Evolutionary conservation across 768 basidiomycete species (phyloP), one percentile per base, ranked within the genome.

Genomic region (Boletus edulis): DNA sequence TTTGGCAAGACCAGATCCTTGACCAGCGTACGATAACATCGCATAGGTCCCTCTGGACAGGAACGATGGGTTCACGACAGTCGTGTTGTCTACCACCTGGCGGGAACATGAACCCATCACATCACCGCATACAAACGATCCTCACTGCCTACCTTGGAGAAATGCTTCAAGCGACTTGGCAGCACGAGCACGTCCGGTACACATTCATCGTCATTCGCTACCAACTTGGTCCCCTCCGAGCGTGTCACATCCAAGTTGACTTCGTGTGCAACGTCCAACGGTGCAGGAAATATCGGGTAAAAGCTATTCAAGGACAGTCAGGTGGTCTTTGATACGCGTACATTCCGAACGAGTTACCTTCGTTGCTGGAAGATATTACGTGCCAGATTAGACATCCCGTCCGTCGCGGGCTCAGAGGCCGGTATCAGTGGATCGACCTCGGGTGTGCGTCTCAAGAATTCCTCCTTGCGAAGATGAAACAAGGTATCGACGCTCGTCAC

Each of bases 241-340:
- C 98, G 96, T 18, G 89, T 85, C 15, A 97, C 78, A 65, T 97
- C 94, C 39, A 99, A 79, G 66, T 97, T 95, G 54, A 98, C 84
- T 65, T 96, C 93, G 37, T 81, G 77, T 2, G 86, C 76, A 17
- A 88, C 71, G 7, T 89, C 88, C 13, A 78, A 67, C 0, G 97
- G 93, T 1, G 85, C 81, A 10, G 97, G 97, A 71, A 98, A 98
- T 39, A 97, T 72, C 0, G 97, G 97, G 68, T 98, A 99, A 75
- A 97, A 97, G 63, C 94, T 98, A 66, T 18, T 13, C 18, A 37
- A 20, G 1, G 27, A 4, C 7, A 27, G 45, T 54, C 49, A 56
- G 55, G 37, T 13, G 20, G 49, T 12, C 13, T 20, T 34, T 3
- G 34, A 14, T 39, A n/a, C n/a, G 3, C 17, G 35, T 37, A 7